Evolutionary conservation across 345 rosid genomes (phyloP), one percentile per base, ranked within the genome.

Genomic region (Hirschfeldia incana): DNA sequence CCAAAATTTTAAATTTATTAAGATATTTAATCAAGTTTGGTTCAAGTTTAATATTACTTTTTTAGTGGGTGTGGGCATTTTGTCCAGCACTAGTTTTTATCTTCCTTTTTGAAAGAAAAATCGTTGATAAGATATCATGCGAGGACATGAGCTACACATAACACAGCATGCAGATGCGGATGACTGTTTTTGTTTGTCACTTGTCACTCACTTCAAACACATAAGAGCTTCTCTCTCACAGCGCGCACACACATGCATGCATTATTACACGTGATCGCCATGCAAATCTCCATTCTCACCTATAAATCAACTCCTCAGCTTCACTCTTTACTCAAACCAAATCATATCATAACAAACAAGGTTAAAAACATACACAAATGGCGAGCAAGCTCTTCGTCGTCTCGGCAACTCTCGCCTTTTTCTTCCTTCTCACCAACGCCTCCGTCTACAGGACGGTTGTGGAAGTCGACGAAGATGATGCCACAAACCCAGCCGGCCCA

Each of bases 391-490:
- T 80, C 39, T 34, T 34, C 39, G 8, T 34, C 39, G 39, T 80
- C 34, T 59, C 6, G 27, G 59, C 83, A 37, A 44, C 77, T 16
- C 76, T 80, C 3, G 76, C 83, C 21, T 17, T 80, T 44, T 75
- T 51, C 37, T 15, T 80, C 59, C 83, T 80, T 62, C 72, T 80
- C 53, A 15, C 80, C 68, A 80, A 80, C 28, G 83, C 83, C 27
- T 80, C 83, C 77, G 71, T 76, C 77, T 81, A 81, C 80, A 73
- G 83, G 17, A 81, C 80, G 12, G 13, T 76, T 1, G 74, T 81
- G 2, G 80, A 81, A 69, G 16, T 81, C 5, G 80, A 72, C 0
- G 83, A 76, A 59, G 80, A 58, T 28, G 83, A 44, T 32, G 15
- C 0, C 5, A 60, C 66, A 57, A 78, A 73, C 78, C 82, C 28